These are phyloP conservation scores for Cercospora citrullina DNA, from an alignment of 2,329 filamentous ascomycete species.

Conservation along the genomic window DNA sequence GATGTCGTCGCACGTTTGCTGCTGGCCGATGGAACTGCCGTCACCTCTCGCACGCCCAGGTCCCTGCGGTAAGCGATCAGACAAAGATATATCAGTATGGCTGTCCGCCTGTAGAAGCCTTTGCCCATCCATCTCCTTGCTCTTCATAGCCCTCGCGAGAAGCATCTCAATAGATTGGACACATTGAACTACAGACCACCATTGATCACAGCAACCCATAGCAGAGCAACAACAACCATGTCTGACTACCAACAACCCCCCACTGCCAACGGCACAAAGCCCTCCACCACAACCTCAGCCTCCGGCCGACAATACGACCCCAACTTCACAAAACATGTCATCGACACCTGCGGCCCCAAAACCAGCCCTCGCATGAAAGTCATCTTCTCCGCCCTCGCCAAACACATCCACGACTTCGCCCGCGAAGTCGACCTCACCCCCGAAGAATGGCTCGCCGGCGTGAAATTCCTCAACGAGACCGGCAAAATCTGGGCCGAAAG, in stretches of 20 bases:
- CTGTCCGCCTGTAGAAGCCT: constrained; percentile 4
- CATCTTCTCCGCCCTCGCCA: constrained; percentile 64
- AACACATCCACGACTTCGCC: constrained; percentile 75
- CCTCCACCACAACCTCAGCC: not conserved
- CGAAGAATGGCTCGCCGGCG: constrained; percentile 75
- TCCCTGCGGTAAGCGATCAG: constrained; percentile 13
- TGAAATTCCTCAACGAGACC: constrained; percentile 72
- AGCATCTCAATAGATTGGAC: not conserved
- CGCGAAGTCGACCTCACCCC: constrained; percentile 74
- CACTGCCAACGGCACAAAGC: constrained; percentile 5
- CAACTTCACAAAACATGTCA: constrained; percentile 71
- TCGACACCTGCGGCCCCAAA: constrained; percentile 71
- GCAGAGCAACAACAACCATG: constrained; percentile 2
- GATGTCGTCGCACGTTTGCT: constrained; percentile 5
- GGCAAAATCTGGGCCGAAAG: constrained; percentile 62
- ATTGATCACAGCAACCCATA: not conserved
- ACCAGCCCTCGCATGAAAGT: constrained; percentile 64
- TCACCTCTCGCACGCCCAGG: constrained; percentile 4
- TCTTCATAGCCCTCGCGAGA: not conserved
- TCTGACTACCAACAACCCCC: constrained; percentile 11
- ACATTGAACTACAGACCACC: not conserved
- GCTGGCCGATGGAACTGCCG: constrained; percentile 22
- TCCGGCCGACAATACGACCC: constrained; percentile 62
- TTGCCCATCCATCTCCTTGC: not conserved
- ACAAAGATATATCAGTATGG: constrained; percentile 16